Evolutionary conservation across 257 asterid genomes (phyloP), one percentile per base, ranked within the genome.

Genomic region (Eucommia ulmoides): DNA sequence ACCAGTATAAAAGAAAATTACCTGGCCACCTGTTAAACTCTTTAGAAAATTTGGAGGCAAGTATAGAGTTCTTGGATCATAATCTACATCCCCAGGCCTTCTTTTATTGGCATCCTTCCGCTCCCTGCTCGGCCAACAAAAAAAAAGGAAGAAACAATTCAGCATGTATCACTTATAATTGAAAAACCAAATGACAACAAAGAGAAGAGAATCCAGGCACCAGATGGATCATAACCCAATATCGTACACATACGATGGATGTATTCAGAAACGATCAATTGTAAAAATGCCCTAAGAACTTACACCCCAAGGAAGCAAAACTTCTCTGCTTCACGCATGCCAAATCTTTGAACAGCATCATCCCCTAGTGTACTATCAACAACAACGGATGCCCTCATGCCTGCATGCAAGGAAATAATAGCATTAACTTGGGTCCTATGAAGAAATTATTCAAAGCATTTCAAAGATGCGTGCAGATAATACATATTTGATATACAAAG

Each of bases 1-100:
- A n/a, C n/a, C n/a, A n/a, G n/a, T n/a, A n/a, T n/a, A n/a, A n/a
- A 41, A 46, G 67, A 17, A 41, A 73, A 64, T 63, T 74, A 91
- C 96, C 93, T 89, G 98, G 58, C 96, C 94, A 48, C 86, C 93
- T 8, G 89, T 69, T 67, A 91, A 67, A 49, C 77, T 64, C 63
- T 79, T 89, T 25, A 85, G 55, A 56, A 89, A 89, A 51, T 72
- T 66, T 23, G 71, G 75, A 61, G 98, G 96, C 67, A 89, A 70
- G 74, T 78, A 73, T 22, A 89, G 74, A 59, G 98, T 89, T 60
- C 72, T 80, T 45, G 94, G 76, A 53, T 89, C 96, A 71, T 85
- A 85, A 76, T 76, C 63, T 54, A 51, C 72, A 51, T 83, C 92
- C 33, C 59, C 84, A 41, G 92, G 93, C 24, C 78, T 76, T 73